These are phyloP conservation scores for Chlamydomonas sp. DNA, from an alignment of 139 green algal genomes.

Conservation along the genomic window DNA sequence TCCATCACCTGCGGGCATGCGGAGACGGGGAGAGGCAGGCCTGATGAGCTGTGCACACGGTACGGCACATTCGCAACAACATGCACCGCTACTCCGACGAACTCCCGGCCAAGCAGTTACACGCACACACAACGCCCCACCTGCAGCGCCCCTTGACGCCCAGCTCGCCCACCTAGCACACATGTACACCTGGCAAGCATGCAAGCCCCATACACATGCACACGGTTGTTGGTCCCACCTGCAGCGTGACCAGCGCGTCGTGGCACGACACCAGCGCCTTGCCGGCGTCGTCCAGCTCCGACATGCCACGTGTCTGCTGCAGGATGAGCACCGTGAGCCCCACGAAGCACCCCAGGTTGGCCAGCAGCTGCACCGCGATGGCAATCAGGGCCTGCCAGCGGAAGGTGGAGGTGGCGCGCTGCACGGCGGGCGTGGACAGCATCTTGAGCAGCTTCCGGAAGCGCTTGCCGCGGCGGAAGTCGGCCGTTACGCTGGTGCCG, in stretches of 20 bases:
- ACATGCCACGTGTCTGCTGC: background rate
- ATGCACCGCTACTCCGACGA: background rate
- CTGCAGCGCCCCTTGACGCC: no score
- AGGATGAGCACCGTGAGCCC: slow-evolving; percentile 33
- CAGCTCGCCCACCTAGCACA: background rate
- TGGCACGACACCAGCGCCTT: slow-evolving; percentile 11
- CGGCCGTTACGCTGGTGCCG: background rate
- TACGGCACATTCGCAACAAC: no score
- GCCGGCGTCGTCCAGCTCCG: slow-evolving; percentile 20
- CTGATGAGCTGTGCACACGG: no score
- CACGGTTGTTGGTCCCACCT: background rate
- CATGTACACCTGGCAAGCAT: no score
- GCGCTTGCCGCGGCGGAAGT: slow-evolving; percentile 32
- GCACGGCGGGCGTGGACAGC: slow-evolving; percentile 11
- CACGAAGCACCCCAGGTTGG: slow-evolving; percentile 36
- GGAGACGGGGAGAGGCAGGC: background rate
- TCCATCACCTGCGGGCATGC: slow-evolving; percentile 10
- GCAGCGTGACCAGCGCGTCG: slow-evolving; percentile 20
- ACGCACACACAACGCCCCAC: background rate
- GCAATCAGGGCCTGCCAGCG: slow-evolving; percentile 37
- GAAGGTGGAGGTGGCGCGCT: slow-evolving; percentile 24
- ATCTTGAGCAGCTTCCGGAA: slow-evolving; percentile 40
- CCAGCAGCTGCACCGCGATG: slow-evolving; percentile 35
- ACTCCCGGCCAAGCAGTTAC: background rate
- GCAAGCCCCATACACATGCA: background rate